Percentiles rank a stretch among this genome's conserved stretches.
These are phyloP conservation scores for Xeromyces bisporus DNA, from an alignment of 495 filamentous ascomycete species.

Conservation along the genomic window DNA sequence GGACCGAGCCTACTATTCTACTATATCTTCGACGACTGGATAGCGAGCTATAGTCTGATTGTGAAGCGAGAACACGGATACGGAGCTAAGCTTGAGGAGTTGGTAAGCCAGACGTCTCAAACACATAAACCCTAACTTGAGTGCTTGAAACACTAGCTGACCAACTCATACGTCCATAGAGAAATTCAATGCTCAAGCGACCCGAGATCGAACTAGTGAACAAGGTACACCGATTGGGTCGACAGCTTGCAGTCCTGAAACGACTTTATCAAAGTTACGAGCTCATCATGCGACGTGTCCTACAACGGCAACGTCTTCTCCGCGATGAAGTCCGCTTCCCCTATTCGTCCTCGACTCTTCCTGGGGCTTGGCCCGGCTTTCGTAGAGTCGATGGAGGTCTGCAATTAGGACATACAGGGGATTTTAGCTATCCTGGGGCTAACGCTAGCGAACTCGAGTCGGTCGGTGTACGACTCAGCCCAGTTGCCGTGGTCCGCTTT, in stretches of 20 bases:
- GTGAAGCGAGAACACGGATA: conserved; percentile 44
- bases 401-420: too few species aligned
- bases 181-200: conserved; percentile 39
- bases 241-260: conserved; percentile 48
- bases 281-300: conserved; percentile 55
- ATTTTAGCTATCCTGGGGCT: conserved; percentile 6
- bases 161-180: too few species aligned
- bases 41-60: conserved; percentile 47
- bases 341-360: conserved; percentile 7
- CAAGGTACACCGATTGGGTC: conserved; percentile 54
- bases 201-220: conserved; percentile 47
- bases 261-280: conserved; percentile 66
- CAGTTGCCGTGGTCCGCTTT: conserved; percentile 54
- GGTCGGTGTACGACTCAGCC: conserved; percentile 42
- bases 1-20: conserved; percentile 64
- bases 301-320: conserved; percentile 35
- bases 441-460: conserved; percentile 16
- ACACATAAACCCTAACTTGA: not conserved
- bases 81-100: conserved; percentile 32
- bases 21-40: conserved; percentile 81
- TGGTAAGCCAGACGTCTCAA: conserved; percentile 36
- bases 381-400: conserved; percentile 13
- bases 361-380: conserved; percentile 14
- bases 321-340: conserved; percentile 17
- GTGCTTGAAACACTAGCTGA: too few species aligned